Evolutionary conservation across 257 asterid species (phyloP).

Genomic region (Nicotiana noctiflora): DNA sequence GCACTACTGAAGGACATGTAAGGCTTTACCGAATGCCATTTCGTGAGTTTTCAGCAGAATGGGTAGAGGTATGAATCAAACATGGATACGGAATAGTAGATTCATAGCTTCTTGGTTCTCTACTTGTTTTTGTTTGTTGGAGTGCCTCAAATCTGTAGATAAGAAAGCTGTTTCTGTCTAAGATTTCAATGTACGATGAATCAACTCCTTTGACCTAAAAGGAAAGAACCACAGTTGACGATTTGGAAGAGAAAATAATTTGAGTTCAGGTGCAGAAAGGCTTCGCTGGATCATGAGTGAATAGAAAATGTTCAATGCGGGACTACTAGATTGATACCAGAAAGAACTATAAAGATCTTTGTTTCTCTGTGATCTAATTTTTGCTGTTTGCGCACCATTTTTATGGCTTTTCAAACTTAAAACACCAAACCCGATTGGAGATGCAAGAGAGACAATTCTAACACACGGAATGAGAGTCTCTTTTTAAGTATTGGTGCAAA

Average conservation of each 20-base stretch:
- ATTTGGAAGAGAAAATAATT: neutral
- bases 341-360: neutral
- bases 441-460: neutral
- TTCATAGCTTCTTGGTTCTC: neutral
- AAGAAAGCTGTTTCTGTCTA: neutral
- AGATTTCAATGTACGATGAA: neutral
- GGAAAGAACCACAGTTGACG: neutral
- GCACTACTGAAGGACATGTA: conserved; percentile 71
- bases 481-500: neutral
- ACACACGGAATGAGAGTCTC: neutral
- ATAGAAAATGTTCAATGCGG: neutral
- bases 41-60: conserved; percentile 67
- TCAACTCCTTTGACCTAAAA: neutral
- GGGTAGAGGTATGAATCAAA: conserved; percentile 62
- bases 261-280: neutral
- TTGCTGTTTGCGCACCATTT: neutral
- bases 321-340: neutral
- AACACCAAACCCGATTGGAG: neutral
- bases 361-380: neutral
- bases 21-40: conserved; percentile 70
- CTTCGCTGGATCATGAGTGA: neutral
- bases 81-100: neutral
- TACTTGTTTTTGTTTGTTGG: neutral
- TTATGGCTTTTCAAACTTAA: neutral
- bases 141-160: neutral